Base-by-base conservation (phyloP, 148 eudicot species). In the Tetragonia tetragonoides region DNA sequence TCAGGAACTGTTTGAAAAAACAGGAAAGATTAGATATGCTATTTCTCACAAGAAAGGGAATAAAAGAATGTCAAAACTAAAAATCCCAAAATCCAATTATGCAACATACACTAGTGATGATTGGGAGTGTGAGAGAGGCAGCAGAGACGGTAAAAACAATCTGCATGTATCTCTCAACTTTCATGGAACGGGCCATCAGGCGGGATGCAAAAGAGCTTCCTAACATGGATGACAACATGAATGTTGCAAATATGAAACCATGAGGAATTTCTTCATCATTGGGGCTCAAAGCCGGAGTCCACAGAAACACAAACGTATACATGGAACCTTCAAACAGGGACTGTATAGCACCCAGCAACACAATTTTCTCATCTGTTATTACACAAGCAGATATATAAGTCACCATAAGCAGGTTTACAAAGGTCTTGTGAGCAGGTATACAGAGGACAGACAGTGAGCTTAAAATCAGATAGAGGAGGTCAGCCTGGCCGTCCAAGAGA, bases 201-300 rank as follows among this genome's bases (percentile, higher is more conserved):
- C 97, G 91, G 83, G 99, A 86, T 40, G 98, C 99, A 71, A 95
- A 61, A 78, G 99, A 93, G 85, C 99, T 95, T 78, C 98, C 99
- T 83, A 95, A 78, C 99, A 95, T 93, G 69, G 99, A 95, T 9
- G 99, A 83, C 88, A 95, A 82, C 99, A 93, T 95, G 86, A 95
- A 95, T 62, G 95, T 95, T 21, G 99, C 95, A 82, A 95, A 95
- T 70, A 95, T 91, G 84, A 95, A 91, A 81, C 98, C 99, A 75
- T 95, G 99, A 68, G 99, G 98, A 84, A 95, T 91, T 8, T 93
- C 95, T 87, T 95, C 99, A 17, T 89, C 92, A 84, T 95, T 95
- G 56, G 99, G 98, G 81, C 99, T 95, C 89, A 95, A 85, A 79
- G 98, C 98, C 51, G 97, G 99, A 57, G 99, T 95, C 99, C 98